Evolutionary conservation across 805 yeast species (phyloP), one percentile per base, ranked within the genome.

Genomic region (Pichia rugopelliculosa): DNA sequence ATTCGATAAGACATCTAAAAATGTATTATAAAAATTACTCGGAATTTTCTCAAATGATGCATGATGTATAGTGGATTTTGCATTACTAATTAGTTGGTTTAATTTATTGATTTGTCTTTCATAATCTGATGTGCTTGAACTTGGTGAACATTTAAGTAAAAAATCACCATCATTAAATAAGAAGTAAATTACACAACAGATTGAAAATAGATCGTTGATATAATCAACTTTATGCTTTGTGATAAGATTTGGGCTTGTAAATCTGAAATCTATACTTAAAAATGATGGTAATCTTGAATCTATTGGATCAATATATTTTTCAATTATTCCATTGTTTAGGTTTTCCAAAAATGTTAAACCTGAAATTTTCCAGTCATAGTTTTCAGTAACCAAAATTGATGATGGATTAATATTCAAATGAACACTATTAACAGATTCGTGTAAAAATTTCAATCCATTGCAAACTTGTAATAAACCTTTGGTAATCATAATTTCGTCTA

Each of bases 331-430:
- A 3, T 72, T 68, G 6, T 73, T 64, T 38, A 74, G 52, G 15
- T 39, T 64, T 55, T 70, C 86, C 59, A 70, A 76, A 62, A 68
- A 75, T 58, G 68, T 76, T 53, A 93, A 74, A 0, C 97, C 97
- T 7, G 85, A 76, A 2, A 93, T 62, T 62, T 91, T 93, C 98
- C 99, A 93, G 66, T 93, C 98, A 5, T 95, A 90, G 54, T 81
- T 84, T 36, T 80, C 84, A 55, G 85, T 90, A 18, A 91, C 76
- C 48, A 84, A 76, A 1, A 93, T 72, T 0, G 95, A 77, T 9
- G 76, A 69, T 1, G 99, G 99, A 53, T 81, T 81, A 30, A 93
- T 55, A 54, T 88, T 86, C 53, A 86, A 62, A 66, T 91, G 96
- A 7, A 86, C 83, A 24, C 80, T 75, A 24, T 81, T 75, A 20